phyloP scores from a whole-genome alignment of 2,329 filamentous ascomycete species.

The Pseudonectria foliicola region DNA sequence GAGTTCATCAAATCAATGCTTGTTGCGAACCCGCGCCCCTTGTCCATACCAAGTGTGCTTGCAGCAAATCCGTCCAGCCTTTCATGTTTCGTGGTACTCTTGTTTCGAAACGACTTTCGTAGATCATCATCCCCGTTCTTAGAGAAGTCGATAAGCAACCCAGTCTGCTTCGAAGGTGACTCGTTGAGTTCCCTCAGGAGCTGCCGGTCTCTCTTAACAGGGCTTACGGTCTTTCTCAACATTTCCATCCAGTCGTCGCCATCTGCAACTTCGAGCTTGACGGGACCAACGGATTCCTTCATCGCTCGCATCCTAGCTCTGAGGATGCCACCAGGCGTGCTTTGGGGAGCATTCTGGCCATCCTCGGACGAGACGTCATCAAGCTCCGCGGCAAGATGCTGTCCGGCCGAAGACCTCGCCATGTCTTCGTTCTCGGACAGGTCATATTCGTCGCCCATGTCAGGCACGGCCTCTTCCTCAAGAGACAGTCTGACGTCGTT shows the following conservation, averaged over 20 bases:
- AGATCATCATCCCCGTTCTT: conserved; percentile 44
- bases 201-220: conserved; percentile 83
- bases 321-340: conserved; percentile 53
- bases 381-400: conserved; percentile 71
- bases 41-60: conserved; percentile 28
- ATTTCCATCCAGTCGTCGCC: conserved; percentile 92
- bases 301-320: conserved; percentile 57
- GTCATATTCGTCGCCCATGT: conserved; percentile 71
- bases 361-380: conserved; percentile 50
- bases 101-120: conserved; percentile 30
- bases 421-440: conserved; percentile 63
- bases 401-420: conserved; percentile 69
- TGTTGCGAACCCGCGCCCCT: conserved; percentile 66
- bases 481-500: conserved; percentile 52
- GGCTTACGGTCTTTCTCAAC: conserved; percentile 87
- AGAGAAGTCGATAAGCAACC: conserved; percentile 20
- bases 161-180: conserved; percentile 32
- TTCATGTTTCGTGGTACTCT: conserved; percentile 23
- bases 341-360: conserved; percentile 37
- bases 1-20: conserved; percentile 97
- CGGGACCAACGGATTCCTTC: conserved; percentile 52
- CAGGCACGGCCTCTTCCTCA: conserved; percentile 47
- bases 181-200: conserved; percentile 56
- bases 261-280: conserved; percentile 53
- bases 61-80: conserved; percentile 22